Base-by-base conservation (phyloP, 768 basidiomycete genomes). In the Boletus vermiculosoides region DNA sequence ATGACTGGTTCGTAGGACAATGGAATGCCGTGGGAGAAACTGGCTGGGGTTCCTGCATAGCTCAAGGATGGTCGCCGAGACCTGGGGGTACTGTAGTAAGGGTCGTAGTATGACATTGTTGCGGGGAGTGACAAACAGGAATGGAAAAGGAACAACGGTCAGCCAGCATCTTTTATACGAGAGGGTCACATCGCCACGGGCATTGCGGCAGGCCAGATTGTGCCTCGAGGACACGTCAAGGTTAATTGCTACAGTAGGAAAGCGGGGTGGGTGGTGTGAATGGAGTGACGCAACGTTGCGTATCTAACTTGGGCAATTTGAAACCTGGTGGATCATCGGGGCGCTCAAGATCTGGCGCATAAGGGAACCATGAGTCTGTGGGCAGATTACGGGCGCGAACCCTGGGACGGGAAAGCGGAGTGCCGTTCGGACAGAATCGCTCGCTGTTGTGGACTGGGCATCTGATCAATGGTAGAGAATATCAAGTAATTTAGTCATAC, bases 41-140 rank as follows among this genome's bases (percentile, higher is more conserved):
- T 55, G 13, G 42, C 41, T 16, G 69, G 61, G 0, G 70, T 65
- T 4, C 63, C 57, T 6, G 66, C 59, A 55, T 77, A 78, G 46
- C 67, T 72, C 59, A 76, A 52, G 11, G 74, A 75, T 30, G 51
- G 64, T 33, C 74, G 65, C 44, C 72, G 63, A 37, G 69, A 74
- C 67, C 69, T 62, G 50, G 71, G 64, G 16, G 68, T 60, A 40
- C 60, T 52, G 61, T 69, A 69, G 66, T 76, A 73, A 6, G 72
- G 64, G 62, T 78, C 77, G 71, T 78, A 78, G 68, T 79, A 78
- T 5, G 77, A 73, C 77, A 78, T 79, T 33, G 33, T 66, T 64
- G 57, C 42, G 55, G 52, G 52, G 57, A 42, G 45, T 37, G 53
- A 50, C 55, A 56, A n/a, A 51, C 45, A 37, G 50, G 37, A 36